Evolutionary conservation across 2,329 filamentous ascomycete species (phyloP).

Genomic region (Trichoderma lentiforme): DNA sequence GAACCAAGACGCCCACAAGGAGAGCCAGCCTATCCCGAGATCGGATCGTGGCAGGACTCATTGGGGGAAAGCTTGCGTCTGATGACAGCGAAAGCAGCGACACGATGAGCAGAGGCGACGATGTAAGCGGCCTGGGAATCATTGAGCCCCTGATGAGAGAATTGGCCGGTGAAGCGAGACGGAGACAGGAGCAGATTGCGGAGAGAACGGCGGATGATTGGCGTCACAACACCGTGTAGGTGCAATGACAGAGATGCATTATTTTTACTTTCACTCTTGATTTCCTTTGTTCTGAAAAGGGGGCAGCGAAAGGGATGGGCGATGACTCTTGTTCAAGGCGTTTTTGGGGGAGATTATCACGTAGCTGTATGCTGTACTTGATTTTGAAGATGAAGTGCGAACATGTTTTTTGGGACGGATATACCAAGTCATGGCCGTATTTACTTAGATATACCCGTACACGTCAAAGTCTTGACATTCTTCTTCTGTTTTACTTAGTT

Average conservation of each 20-base stretch:
- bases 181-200: constrained; percentile 22
- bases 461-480: not conserved
- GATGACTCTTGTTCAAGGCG: not conserved
- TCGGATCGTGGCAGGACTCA: constrained; percentile 31
- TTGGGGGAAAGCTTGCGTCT: constrained; percentile 13
- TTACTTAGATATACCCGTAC: constrained; percentile 8
- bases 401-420: constrained; percentile 2
- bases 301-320: not conserved
- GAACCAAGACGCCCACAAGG: constrained; percentile 23
- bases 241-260: no score
- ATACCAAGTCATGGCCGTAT: not conserved
- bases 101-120: constrained; percentile 28
- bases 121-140: constrained; percentile 36
- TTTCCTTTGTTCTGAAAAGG: not conserved
- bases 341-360: constrained; percentile 2
- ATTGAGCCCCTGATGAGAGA: constrained; percentile 47
- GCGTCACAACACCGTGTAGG: constrained; percentile 5
- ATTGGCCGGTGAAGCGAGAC: constrained; percentile 32
- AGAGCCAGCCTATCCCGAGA: constrained; percentile 29
- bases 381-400: constrained; percentile 5
- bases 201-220: constrained; percentile 13
- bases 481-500: not conserved
- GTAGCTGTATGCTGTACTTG: constrained; percentile 4
- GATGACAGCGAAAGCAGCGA: constrained; percentile 26
- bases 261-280: not conserved